Evolutionary conservation across 208 protist genomes (phyloP), one percentile per base, ranked within the genome.

Genomic region (Acanthamoeba culbertsoni): DNA sequence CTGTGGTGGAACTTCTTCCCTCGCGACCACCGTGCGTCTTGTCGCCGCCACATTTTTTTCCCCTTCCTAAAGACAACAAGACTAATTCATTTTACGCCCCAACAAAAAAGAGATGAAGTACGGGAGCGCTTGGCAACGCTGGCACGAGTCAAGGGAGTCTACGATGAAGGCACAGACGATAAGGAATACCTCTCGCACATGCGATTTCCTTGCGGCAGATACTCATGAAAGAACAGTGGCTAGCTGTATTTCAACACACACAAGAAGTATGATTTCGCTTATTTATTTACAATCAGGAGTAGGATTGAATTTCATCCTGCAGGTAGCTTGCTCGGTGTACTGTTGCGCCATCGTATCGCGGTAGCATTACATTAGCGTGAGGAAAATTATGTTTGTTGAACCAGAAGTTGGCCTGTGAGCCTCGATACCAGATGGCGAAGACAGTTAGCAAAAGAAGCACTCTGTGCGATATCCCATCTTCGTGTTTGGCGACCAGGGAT

Each of bases 351-450:
- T 73, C 63, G 63, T 26, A 73, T 45, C 63, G 63, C 5, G 63
- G 63, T 37, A 43, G 63, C 63, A 73, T 73, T 28, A 73, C 63
- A 43, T 82, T 53, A 43, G 71, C 71, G 23, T 48, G 42, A 10
- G 71, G 71, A 14, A 55, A 82, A 43, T 82, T 82, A 43, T 37
- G 43, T 43, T 82, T 82, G 71, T 82, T 82, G 71, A 82, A 53
- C 71, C 71, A 82, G 71, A 82, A 82, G 20, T 18, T 55, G 12
- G 71, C n/a, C 71, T 55, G 71, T 26, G 20, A 55, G 2, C 43
- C 71, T 37, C 71, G 71, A n/a, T 82, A 82, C 71, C 71, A 82
- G 42, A 55, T 1, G 42, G 53, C 71, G 43, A 55, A 82, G 71
- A 82, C 28, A 6, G 26, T 10, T 20, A 82, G 71, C 71, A 82